phyloP scores from a whole-genome alignment of 2,329 filamentous ascomycete genomes.

The Colletotrichum somersetense region DNA sequence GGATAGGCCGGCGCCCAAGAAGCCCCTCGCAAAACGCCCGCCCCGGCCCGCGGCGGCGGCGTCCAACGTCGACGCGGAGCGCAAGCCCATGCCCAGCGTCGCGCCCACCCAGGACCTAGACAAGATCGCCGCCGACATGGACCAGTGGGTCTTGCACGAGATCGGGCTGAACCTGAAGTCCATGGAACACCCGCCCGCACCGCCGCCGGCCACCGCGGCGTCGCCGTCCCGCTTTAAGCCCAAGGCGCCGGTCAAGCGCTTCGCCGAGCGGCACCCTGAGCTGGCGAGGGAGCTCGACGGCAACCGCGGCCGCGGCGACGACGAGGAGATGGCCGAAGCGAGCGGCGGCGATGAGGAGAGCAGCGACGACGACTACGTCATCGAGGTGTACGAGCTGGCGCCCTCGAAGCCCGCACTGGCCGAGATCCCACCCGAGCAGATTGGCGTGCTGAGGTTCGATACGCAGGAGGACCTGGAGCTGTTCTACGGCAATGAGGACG shows the following conservation, averaged over 20 bases:
- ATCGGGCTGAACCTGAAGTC: conserved; percentile 66
- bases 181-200: conserved; percentile 56
- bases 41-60: conserved; percentile 1
- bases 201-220: conserved; percentile 28
- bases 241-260: conserved; percentile 67
- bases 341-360: conserved; percentile 56
- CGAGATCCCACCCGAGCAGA: conserved; percentile 61
- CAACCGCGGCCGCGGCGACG: conserved; percentile 46
- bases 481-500: conserved; percentile 70
- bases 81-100: conserved; percentile 46
- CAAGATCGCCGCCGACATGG: conserved; percentile 66
- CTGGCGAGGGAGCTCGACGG: conserved; percentile 43
- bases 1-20: conserved; percentile 25
- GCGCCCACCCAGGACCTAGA: conserved; percentile 60
- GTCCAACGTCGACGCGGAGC: conserved; percentile 24
- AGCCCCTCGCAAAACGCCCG: conserved; percentile 36
- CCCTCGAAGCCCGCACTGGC: conserved; percentile 64
- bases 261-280: conserved; percentile 67
- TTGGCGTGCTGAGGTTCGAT: conserved; percentile 70
- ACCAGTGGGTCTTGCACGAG: conserved; percentile 69
- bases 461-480: conserved; percentile 69
- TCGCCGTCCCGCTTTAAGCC: conserved; percentile 63
- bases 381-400: conserved; percentile 74
- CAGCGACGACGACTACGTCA: conserved; percentile 70
- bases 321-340: conserved; percentile 54